Evolutionary conservation across 163 green algal species (phyloP).

Genomic region (Chloromonas sp.): DNA sequence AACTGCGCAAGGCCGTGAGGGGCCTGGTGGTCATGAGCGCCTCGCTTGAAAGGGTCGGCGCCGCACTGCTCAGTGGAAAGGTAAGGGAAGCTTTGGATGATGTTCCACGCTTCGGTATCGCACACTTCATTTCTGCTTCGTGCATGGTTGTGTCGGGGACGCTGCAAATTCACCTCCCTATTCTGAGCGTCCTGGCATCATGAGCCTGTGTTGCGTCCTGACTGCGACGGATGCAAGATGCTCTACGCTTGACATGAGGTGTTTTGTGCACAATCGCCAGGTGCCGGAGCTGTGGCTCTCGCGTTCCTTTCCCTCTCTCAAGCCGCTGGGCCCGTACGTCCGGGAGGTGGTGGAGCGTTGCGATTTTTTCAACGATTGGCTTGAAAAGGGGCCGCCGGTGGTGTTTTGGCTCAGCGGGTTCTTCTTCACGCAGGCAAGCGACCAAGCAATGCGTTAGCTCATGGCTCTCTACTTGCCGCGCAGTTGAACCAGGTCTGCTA

Average conservation of each 20-base stretch:
- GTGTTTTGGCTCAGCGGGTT: constrained; percentile 69
- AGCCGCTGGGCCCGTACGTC: constrained; percentile 57
- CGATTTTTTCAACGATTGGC: constrained; percentile 55
- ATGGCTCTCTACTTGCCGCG: no score
- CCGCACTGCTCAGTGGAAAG: constrained; percentile 16
- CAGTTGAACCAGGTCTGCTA: no score
- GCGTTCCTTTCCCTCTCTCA: constrained; percentile 56
- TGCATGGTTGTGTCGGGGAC: no score
- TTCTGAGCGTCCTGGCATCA: no score
- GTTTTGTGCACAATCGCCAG: constrained; percentile 17
- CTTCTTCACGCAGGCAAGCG: constrained; percentile 66
- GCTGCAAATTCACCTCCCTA: no score
- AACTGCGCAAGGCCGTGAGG: constrained; percentile 48
- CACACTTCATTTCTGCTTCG: no score
- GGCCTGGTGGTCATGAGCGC: constrained; percentile 60
- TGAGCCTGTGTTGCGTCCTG: no score
- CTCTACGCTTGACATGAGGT: no score
- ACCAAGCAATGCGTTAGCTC: no score
- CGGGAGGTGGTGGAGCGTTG: constrained; percentile 51
- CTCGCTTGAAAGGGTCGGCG: constrained; percentile 48
- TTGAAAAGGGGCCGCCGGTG: constrained; percentile 40
- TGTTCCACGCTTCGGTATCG: no score
- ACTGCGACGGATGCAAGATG: no score
- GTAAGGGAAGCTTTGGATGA: no score
- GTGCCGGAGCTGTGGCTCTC: constrained; percentile 61